phyloP scores from a whole-genome alignment of 2,329 filamentous ascomycete genomes.

The Penicillium occitanis region DNA sequence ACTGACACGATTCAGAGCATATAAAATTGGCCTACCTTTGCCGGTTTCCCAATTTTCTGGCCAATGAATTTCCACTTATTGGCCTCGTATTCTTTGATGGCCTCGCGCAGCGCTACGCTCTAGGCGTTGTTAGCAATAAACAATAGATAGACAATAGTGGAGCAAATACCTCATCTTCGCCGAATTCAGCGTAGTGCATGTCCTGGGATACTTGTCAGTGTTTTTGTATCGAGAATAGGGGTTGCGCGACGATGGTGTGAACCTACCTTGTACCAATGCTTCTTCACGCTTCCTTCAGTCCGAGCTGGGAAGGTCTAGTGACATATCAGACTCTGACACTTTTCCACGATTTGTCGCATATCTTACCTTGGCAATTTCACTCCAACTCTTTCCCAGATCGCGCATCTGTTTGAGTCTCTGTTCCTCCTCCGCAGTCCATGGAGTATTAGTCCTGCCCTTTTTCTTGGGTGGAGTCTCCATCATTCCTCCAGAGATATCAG shows the following conservation, averaged over 20 bases:
- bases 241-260: background rate
- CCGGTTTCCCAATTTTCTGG: constrained; percentile 94
- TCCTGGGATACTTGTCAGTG: constrained; percentile 54
- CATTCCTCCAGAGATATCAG: constrained; percentile 23
- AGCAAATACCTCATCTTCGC: constrained; percentile 79
- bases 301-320: constrained; percentile 80
- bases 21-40: constrained; percentile 64
- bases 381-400: constrained; percentile 91
- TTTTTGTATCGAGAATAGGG: constrained; percentile 23
- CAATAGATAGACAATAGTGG: background rate
- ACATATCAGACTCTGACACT: constrained; percentile 12
- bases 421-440: constrained; percentile 95
- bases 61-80: constrained; percentile 99
- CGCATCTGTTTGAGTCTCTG: constrained; percentile 90
- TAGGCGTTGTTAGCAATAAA: constrained; percentile 23
- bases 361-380: constrained; percentile 89
- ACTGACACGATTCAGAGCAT: constrained; percentile 12
- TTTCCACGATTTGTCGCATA: background rate
- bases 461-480: constrained; percentile 55
- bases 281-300: constrained; percentile 97
- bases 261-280: constrained; percentile 95
- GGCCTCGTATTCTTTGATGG: constrained; percentile 97
- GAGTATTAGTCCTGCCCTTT: constrained; percentile 97
- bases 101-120: constrained; percentile 66
- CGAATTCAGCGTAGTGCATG: constrained; percentile 99